Evolutionary conservation across 371 early-diverging fungal species (phyloP), one percentile per base, ranked within the genome.

Genomic region (Entomophthora muscae): DNA sequence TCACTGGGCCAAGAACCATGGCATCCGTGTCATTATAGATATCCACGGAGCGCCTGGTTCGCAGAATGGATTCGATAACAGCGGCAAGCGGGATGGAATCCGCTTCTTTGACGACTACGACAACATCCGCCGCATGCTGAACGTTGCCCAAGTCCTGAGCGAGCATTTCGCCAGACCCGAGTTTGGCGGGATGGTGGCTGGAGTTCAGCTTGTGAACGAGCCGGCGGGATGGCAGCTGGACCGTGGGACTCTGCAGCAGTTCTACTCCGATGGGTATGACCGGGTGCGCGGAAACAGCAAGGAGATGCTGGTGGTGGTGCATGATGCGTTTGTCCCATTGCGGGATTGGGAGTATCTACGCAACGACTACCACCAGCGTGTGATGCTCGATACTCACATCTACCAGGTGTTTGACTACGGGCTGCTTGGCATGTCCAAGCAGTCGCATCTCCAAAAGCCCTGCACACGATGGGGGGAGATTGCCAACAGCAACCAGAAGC

Each of bases 21-120:
- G 80, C 0, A 64, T 88, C 1, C 77, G 84, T 5, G 87, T 82
- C 1, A 82, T 84, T 70, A 75, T 88, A 0, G 87, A 88, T 66
- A 63, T 88, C 10, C 89, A 88, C 62, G 84, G 83, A 0, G 84
- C 82, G 3, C 89, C 89, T 0, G 89, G 89, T 0, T 85, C 85
- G 2, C 89, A 79, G 58, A 79, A 79, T 53, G 79, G 79, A 2
- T 71, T 75, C 59, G 73, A 70, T 33, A 76, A 77, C 42, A 75
- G 74, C 13, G 79, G 79, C 17, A 68, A 64, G 12, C 22, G 53
- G 1, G 61, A 52, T 17, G 58, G 17, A 3, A 52, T 57, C 28
- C 21, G 10, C 10, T 64, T 53, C 51, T 30, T 29, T 57, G 5
- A 13, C 1, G 30, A 58, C 1, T 3, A 23, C 1, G 27, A 57